Conservation (phyloP, 1,284 basidiomycete genomes). For the Rhizoctonia solani region DNA sequence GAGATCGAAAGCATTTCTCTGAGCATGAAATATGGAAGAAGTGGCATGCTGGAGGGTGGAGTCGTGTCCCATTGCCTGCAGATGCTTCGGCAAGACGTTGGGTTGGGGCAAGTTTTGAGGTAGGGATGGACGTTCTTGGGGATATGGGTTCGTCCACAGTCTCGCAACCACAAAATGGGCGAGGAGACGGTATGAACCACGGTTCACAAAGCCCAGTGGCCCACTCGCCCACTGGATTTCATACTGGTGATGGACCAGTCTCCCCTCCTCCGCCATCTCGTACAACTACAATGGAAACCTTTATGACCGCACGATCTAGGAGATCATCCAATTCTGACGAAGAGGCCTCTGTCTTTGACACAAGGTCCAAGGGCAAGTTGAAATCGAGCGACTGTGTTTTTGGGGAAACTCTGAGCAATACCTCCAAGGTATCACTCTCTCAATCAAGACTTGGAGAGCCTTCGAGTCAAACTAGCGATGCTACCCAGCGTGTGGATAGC, state of each 20-base stretch:
- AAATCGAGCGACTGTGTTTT: not conserved
- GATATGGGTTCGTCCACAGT: not conserved
- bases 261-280: not conserved
- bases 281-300: constrained; percentile 21
- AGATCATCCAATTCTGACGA: not conserved
- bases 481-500: constrained; percentile 1
- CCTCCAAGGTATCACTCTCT: constrained; percentile 3
- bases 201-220: no score
- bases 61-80: constrained; percentile 20
- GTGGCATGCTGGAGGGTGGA: constrained; percentile 23
- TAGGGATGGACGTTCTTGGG: constrained; percentile 63
- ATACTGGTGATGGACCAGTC: not conserved
- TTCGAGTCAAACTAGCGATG: constrained; percentile 1
- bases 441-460: not conserved
- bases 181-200: not conserved
- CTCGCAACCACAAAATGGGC: not conserved
- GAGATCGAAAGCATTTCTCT: constrained; percentile 12
- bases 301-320: constrained; percentile 21
- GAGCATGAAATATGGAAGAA: constrained; percentile 25
- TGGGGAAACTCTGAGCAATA: not conserved
- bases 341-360: constrained; percentile 3
- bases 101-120: constrained; percentile 74
- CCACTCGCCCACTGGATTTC: no score
- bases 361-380: not conserved
- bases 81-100: constrained; percentile 47